Evolutionary conservation across 2,329 filamentous ascomycete genomes (phyloP).

Genomic region (Pseudocercospora musae): DNA sequence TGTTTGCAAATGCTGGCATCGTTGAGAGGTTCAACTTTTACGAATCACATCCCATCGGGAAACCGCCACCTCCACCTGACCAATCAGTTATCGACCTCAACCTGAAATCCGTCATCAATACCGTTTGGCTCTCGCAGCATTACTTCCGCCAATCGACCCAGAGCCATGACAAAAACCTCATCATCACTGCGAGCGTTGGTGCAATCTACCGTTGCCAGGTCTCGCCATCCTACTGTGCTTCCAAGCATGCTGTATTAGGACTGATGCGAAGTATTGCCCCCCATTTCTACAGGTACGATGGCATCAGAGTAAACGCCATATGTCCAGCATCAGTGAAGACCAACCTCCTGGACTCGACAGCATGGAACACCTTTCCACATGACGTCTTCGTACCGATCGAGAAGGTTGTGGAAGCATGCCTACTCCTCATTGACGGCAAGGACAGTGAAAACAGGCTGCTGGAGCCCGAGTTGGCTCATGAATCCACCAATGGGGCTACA

Average conservation of each 20-base stretch:
- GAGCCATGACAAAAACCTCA: constrained; percentile 45
- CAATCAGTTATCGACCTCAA: constrained; percentile 43
- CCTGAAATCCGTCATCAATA: constrained; percentile 41
- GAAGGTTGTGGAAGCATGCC: constrained; percentile 28
- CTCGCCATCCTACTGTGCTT: constrained; percentile 55
- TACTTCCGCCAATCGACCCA: constrained; percentile 42
- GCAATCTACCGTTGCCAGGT: constrained; percentile 43
- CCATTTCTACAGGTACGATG: constrained; percentile 31
- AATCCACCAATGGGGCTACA: constrained; percentile 10
- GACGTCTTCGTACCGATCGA: constrained; percentile 37
- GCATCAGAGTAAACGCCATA: constrained; percentile 54
- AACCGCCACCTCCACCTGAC: constrained; percentile 30
- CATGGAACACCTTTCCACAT: constrained; percentile 36
- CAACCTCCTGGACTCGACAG: constrained; percentile 34
- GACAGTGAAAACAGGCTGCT: neutral
- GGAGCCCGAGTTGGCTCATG: neutral
- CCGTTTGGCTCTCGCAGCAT: constrained; percentile 39
- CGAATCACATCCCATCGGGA: constrained; percentile 23
- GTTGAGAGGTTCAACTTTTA: constrained; percentile 39
- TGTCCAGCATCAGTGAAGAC: constrained; percentile 40
- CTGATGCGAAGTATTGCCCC: constrained; percentile 48
- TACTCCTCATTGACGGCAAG: neutral
- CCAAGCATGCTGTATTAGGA: constrained; percentile 53
- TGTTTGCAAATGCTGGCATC: constrained; percentile 56
- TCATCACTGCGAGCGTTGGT: constrained; percentile 43